These are phyloP conservation scores for Dillenia turbinata DNA, from an alignment of 164 flowering plant genomes.

Conservation along the genomic window DNA sequence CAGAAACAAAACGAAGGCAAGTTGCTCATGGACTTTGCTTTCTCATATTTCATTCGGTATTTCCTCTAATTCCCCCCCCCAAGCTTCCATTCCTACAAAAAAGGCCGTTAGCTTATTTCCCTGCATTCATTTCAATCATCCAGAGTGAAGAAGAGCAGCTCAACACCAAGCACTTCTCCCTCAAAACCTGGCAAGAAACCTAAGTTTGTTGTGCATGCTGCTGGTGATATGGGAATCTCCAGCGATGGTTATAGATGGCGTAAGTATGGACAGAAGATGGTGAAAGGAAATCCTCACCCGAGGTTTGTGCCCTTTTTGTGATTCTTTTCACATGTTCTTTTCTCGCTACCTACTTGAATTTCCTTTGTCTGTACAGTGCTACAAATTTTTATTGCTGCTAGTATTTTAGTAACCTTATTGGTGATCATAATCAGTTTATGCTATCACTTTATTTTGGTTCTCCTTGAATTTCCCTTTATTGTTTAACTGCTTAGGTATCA, in stretches of 20 bases:
- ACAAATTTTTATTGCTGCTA: no score
- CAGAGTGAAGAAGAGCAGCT: slow-evolving; percentile 26
- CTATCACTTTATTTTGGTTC: no score
- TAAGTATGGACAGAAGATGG: slow-evolving; percentile 95
- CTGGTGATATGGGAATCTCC: slow-evolving; percentile 64
- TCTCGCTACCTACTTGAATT: background rate
- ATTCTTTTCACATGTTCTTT: background rate
- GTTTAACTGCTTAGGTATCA: no score
- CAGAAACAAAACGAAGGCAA: slow-evolving; percentile 55
- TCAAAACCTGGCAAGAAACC: slow-evolving; percentile 57
- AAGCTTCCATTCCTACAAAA: no score
- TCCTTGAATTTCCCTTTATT: no score
- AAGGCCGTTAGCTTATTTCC: background rate
- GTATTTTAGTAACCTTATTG: no score
- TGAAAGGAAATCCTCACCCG: slow-evolving; percentile 84
- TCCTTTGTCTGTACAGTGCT: background rate
- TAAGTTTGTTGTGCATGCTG: slow-evolving; percentile 73
- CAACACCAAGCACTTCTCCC: slow-evolving; percentile 20
- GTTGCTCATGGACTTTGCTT: slow-evolving; percentile 13
- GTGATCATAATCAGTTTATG: no score
- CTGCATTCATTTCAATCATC: background rate
- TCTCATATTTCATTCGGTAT: background rate
- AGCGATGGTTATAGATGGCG: slow-evolving; percentile 95
- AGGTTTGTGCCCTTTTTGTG: slow-evolving; percentile 38
- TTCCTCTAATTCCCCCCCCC: background rate